These are phyloP conservation scores for Metschnikowia drakensbergensis DNA, from an alignment of 805 yeast genomes.

Conservation along the genomic window DNA sequence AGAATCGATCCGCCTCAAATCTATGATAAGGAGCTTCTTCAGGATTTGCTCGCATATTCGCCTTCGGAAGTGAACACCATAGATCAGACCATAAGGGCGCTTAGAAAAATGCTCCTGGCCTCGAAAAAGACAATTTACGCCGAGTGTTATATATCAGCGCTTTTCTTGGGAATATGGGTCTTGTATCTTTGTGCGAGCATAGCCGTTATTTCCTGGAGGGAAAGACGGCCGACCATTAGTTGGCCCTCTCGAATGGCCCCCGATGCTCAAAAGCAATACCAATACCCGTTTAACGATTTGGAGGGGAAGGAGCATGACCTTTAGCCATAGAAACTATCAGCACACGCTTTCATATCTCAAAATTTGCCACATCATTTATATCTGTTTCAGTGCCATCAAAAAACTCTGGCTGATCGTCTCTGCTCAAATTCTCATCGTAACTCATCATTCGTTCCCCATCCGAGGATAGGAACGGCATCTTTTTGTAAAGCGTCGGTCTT, in stretches of 20 bases:
- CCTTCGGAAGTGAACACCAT: constrained; percentile 39
- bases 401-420: constrained; percentile 38
- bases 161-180: constrained; percentile 47
- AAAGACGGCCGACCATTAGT: constrained; percentile 6
- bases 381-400: constrained; percentile 31
- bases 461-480: constrained; percentile 8
- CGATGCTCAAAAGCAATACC: constrained; percentile 7
- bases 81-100: constrained; percentile 27
- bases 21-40: constrained; percentile 25
- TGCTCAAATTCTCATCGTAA: constrained; percentile 32
- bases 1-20: constrained; percentile 7
- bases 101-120: constrained; percentile 26
- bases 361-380: neutral
- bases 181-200: constrained; percentile 41
- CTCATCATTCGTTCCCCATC: constrained; percentile 15
- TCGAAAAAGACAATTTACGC: constrained; percentile 35
- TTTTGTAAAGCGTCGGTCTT: neutral
- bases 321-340: neutral
- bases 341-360: neutral
- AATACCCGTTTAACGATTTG: constrained; percentile 12
- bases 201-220: constrained; percentile 9
- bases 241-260: constrained; percentile 11
- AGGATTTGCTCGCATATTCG: constrained; percentile 46
- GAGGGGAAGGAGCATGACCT: neutral
- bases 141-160: constrained; percentile 47